These are phyloP conservation scores for Trypanosoma congolense DNA, from an alignment of 208 protist genomes.

Conservation along the genomic window DNA sequence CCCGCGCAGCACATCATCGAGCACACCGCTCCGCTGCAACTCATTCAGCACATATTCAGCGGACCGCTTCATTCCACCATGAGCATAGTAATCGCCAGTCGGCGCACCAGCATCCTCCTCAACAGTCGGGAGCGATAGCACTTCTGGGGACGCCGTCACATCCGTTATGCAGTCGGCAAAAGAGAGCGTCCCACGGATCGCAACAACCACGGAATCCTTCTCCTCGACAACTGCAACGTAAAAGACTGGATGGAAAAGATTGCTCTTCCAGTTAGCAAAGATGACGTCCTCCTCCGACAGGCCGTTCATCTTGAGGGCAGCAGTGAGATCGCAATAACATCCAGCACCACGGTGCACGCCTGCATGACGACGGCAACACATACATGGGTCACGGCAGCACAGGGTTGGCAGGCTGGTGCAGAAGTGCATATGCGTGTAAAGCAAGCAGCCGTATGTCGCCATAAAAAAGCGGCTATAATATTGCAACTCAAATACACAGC, in stretches of 20 bases:
- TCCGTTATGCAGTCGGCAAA: constrained; percentile 82
- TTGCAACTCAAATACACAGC: constrained; percentile 38
- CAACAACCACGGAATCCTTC: constrained; percentile 62
- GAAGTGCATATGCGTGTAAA: constrained; percentile 66
- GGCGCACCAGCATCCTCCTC: background rate
- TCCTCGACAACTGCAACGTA: constrained; percentile 62
- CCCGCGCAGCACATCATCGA: constrained; percentile 40
- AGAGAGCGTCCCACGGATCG: constrained; percentile 85
- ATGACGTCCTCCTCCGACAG: constrained; percentile 64
- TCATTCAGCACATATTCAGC: constrained; percentile 54
- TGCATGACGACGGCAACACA: constrained; percentile 51
- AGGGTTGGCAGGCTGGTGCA: constrained; percentile 47
- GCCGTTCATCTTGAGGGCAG: constrained; percentile 48
- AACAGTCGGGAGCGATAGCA: constrained; percentile 21
- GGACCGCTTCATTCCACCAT: constrained; percentile 70
- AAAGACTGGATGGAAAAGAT: constrained; percentile 67
- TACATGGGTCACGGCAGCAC: constrained; percentile 56
- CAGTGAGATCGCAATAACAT: constrained; percentile 61
- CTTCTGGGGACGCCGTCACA: constrained; percentile 43
- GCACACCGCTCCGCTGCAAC: constrained; percentile 53
- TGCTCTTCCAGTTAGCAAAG: constrained; percentile 65
- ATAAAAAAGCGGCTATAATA: constrained; percentile 74
- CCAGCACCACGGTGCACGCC: constrained; percentile 42
- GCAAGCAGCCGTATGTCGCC: constrained; percentile 68
- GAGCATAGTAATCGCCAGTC: constrained; percentile 66